Percentiles rank a stretch among this genome's conserved stretches.
These are phyloP conservation scores for Pseudopithomyces chartarum DNA, from an alignment of 2,329 filamentous ascomycete species.

Conservation along the genomic window DNA sequence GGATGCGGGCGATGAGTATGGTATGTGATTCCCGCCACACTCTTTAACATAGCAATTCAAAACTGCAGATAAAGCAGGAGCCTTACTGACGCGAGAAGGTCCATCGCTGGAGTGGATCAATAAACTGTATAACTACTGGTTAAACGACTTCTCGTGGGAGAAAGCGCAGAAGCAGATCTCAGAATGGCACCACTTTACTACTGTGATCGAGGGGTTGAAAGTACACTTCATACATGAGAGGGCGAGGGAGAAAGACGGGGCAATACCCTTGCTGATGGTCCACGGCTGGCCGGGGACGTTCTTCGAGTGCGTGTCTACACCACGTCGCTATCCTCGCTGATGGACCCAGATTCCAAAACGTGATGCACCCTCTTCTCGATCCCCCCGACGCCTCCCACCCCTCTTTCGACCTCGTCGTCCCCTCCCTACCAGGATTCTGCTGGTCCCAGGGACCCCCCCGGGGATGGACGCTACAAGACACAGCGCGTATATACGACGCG, in stretches of 20 bases:
- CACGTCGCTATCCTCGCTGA: background rate
- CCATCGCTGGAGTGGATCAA: conserved; percentile 39
- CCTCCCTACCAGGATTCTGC: conserved; percentile 55
- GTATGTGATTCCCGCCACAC: conserved; percentile 14
- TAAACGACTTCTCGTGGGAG: conserved; percentile 40
- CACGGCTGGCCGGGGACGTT: conserved; percentile 55
- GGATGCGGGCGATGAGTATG: conserved; percentile 43
- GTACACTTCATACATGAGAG: conserved; percentile 50
- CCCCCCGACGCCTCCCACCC: conserved; percentile 28
- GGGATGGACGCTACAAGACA: conserved; percentile 53
- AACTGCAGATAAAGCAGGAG: background rate
- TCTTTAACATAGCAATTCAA: no score
- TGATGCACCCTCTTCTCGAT: conserved; percentile 43
- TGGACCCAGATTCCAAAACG: conserved; percentile 31
- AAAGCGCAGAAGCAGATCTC: conserved; percentile 40
- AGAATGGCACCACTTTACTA: conserved; percentile 41
- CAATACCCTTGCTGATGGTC: conserved; percentile 49
- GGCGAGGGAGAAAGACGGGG: conserved; percentile 31
- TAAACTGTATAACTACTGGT: conserved; percentile 42
- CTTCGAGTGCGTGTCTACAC: conserved; percentile 40
- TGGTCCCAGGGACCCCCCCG: conserved; percentile 24
- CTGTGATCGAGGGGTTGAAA: conserved; percentile 40
- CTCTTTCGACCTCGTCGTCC: conserved; percentile 63
- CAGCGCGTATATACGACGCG: conserved; percentile 33
- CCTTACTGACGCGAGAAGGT: conserved; percentile 4